Base-by-base conservation (phyloP, 2,329 filamentous ascomycete species). In the Aspergillus cejpii region DNA sequence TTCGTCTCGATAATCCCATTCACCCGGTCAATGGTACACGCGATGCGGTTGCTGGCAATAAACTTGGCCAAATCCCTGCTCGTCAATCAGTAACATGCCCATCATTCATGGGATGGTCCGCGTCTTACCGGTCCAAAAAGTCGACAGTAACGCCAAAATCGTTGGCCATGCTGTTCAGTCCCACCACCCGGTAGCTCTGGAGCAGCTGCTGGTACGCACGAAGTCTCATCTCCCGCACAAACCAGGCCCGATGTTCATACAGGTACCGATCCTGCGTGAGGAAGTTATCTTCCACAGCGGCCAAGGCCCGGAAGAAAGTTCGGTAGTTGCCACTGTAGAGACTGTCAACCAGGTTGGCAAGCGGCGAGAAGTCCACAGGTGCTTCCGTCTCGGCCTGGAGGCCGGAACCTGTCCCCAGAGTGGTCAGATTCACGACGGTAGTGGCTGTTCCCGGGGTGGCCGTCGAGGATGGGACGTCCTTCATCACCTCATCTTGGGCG, bases 1-100 rank as follows among this genome's bases (percentile, higher is more conserved):
- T 96, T 96, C 36, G 92, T 98, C 78, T 97, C 92, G 60, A 98
- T 97, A 57, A 97, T 86, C 55, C 91, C 92, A 48, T 90, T 87
- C 53, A 98, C 92, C 43, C 92, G 87, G 71, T 98, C 92, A 59
- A 98, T 97, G 19, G 90, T 97, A 77, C 92, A 97, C 41, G 90
- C 84, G 62, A 98, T 91, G 58, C 91, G 84, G 64, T 91, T 88
- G 53, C 83, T 89, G 12, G 92, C 92, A 62, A 98, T 97, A 72
- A 98, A 98, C 62, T 89, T 92, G 64, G 91, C 90, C 45, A 98
- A 81, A 63, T 98, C 92, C 66, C 88, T 94, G 45, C 8, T 51
- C 54, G 49, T 49, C 24, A 29, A 39, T 49, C 17, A 57, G 50
- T 50, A 40, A 50, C 37, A 28, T 17, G 15, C 27, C 11, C 27